Evolutionary conservation across 352 stramenopile genomes (phyloP).

Genomic region (Phytopythium mirpurense): DNA sequence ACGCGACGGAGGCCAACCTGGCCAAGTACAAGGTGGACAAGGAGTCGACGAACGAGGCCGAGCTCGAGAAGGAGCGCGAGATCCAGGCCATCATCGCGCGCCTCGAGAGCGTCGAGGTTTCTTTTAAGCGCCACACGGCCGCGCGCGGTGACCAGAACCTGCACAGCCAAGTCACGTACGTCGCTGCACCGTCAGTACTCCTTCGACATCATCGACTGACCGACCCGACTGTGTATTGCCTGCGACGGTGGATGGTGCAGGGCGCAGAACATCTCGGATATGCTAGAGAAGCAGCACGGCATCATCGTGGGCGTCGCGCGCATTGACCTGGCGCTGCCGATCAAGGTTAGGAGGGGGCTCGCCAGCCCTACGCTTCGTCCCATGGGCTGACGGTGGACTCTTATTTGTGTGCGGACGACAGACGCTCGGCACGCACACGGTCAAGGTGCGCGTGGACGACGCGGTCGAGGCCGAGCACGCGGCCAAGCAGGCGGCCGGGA

Average conservation of each 20-base stretch:
- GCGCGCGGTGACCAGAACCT: constrained; percentile 53
- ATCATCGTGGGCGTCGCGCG: constrained; percentile 77
- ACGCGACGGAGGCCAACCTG: constrained; percentile 90
- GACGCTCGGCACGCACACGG: constrained; percentile 69
- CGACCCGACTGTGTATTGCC: neutral
- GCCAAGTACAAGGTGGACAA: constrained; percentile 78
- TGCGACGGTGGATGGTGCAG: too few relatives aligned
- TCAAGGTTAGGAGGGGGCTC: constrained; percentile 44
- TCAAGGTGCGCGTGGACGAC: constrained; percentile 84
- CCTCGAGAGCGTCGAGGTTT: constrained; percentile 52
- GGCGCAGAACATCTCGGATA: constrained; percentile 81
- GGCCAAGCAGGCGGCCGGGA: constrained; percentile 19
- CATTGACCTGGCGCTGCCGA: constrained; percentile 61
- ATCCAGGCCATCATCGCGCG: constrained; percentile 58
- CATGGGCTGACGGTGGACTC: too few relatives aligned
- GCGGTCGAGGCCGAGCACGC: constrained; percentile 66
- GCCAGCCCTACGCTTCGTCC: neutral
- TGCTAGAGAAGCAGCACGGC: constrained; percentile 78
- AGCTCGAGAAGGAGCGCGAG: constrained; percentile 54
- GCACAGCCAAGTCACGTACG: constrained; percentile 63
- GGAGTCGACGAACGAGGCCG: constrained; percentile 35
- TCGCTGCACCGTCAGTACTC: too few relatives aligned
- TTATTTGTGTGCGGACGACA: too few relatives aligned
- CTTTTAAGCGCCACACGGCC: constrained; percentile 80
- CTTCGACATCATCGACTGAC: too few relatives aligned